Conservation (phyloP, 2,329 filamentous ascomycete species). For the Neonectria coccinea region DNA sequence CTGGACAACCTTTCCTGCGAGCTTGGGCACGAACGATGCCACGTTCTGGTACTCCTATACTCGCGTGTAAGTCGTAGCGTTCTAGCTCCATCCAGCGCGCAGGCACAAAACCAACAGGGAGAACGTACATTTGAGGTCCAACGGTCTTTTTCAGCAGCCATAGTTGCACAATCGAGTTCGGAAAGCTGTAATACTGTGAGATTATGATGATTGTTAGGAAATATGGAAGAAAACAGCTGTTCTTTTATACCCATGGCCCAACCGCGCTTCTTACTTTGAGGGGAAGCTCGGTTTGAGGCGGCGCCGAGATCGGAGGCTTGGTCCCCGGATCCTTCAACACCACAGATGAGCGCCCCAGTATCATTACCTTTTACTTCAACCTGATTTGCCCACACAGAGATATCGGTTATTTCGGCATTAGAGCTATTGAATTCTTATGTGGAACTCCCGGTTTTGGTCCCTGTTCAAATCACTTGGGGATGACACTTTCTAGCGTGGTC, state of each 20-base stretch:
- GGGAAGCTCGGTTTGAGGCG: conserved; percentile 28
- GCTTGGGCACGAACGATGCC: conserved; percentile 72
- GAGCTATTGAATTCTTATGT: conserved; percentile 39
- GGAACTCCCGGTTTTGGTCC: background rate
- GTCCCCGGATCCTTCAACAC: conserved; percentile 20
- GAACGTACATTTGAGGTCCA: conserved; percentile 46
- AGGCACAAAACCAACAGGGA: background rate
- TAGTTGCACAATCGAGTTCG: conserved; percentile 19
- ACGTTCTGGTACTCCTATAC: conserved; percentile 68
- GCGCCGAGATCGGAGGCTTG: conserved; percentile 43
- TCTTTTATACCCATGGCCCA: conserved; percentile 34
- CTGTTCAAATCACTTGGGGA: background rate
- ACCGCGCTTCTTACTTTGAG: conserved; percentile 24
- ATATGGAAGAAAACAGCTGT: background rate
- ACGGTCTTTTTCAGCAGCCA: conserved; percentile 44
- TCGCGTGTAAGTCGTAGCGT: conserved; percentile 34
- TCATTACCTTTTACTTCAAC: conserved; percentile 26
- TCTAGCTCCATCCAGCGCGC: conserved; percentile 1
- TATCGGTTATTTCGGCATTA: conserved; percentile 13
- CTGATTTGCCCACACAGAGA: conserved; percentile 26
- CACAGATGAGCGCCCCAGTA: conserved; percentile 18
- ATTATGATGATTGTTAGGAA: background rate
- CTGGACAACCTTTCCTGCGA: conserved; percentile 67
- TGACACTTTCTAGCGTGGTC: background rate
- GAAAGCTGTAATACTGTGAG: background rate